Conservation (phyloP, 2,329 filamentous ascomycete species). For the Ceratocystis albifundus region DNA sequence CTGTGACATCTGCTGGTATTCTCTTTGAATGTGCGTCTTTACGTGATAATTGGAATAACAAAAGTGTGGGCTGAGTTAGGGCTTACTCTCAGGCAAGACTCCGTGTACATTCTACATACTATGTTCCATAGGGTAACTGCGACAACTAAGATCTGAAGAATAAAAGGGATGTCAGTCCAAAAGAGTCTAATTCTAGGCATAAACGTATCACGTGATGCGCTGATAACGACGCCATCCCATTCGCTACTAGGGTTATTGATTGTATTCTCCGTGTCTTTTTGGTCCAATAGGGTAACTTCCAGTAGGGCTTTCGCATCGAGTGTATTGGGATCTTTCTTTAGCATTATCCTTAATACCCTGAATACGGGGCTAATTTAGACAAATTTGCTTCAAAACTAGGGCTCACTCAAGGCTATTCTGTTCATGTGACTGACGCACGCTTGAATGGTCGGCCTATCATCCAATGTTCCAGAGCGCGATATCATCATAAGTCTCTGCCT, state of each 20-base stretch:
- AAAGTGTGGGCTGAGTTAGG: not conserved
- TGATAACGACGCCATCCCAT: not conserved
- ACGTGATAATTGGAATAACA: not conserved
- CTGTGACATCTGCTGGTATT: not conserved
- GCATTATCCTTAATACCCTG: no score
- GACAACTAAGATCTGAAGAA: not conserved
- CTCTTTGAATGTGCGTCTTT: not conserved
- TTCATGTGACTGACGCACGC: not conserved
- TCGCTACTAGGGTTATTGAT: not conserved
- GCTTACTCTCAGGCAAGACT: not conserved
- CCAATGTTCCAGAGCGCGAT: not conserved
- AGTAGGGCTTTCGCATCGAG: not conserved
- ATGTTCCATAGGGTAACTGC: not conserved
- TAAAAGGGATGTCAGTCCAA: not conserved
- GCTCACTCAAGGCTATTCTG: no score
- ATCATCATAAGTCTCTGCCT: not conserved
- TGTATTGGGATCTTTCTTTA: no score
- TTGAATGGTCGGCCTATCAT: not conserved
- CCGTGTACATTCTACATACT: not conserved
- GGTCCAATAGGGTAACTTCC: not conserved
- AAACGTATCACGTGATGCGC: not conserved
- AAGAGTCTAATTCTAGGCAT: not conserved
- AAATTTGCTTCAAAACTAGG: no score
- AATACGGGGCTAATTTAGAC: no score
- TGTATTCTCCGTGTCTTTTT: not conserved